Conservation (phyloP, 805 yeast species). For the Metschnikowia dekortorum region DNA sequence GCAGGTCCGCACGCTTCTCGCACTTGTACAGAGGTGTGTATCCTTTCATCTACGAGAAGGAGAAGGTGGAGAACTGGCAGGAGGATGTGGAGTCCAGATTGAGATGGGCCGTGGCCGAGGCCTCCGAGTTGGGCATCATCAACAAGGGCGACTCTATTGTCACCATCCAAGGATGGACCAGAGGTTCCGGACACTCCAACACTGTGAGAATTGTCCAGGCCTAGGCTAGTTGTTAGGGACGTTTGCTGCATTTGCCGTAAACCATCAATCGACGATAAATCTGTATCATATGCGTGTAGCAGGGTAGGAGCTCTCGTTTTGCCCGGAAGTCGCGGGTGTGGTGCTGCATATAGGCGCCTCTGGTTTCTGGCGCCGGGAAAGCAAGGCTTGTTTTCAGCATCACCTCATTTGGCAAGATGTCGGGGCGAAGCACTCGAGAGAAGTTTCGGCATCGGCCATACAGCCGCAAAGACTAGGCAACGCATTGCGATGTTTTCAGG, state of each 20-base stretch:
- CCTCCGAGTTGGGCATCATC: conserved; percentile 80
- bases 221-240: conserved; percentile 19
- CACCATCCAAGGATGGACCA: conserved; percentile 98
- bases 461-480: too few species aligned
- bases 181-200: conserved; percentile 98
- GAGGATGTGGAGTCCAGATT: conserved; percentile 94
- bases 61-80: conserved; percentile 79
- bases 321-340: too few species aligned
- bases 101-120: conserved; percentile 88
- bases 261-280: too few species aligned
- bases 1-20: conserved; percentile 86
- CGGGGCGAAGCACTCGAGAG: too few species aligned
- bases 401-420: too few species aligned
- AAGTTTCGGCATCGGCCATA: too few species aligned
- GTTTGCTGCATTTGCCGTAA: too few species aligned
- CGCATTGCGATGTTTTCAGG: neutral
- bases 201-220: conserved; percentile 89
- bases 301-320: too few species aligned
- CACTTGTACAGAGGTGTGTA: conserved; percentile 98
- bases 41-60: conserved; percentile 81
- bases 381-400: too few species aligned
- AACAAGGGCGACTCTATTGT: conserved; percentile 84
- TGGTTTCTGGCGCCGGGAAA: too few species aligned
- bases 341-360: too few species aligned
- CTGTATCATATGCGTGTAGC: too few species aligned